These are phyloP conservation scores for Exserohilum rostratum DNA, from an alignment of 2,329 filamentous ascomycete species.

Conservation along the genomic window DNA sequence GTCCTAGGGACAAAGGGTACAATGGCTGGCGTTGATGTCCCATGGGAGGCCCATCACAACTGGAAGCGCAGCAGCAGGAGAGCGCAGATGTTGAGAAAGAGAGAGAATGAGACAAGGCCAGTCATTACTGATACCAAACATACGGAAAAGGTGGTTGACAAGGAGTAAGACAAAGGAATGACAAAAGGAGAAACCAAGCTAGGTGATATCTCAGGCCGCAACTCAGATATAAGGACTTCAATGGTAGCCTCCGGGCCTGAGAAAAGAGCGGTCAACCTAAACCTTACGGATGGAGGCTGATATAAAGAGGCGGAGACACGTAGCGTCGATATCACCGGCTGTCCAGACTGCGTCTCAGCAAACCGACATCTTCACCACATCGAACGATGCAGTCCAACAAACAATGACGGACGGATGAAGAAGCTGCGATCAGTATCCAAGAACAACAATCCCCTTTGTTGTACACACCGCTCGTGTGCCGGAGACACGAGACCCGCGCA, in stretches of 20 bases:
- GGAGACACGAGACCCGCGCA: too few relatives aligned
- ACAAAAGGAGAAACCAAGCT: neutral
- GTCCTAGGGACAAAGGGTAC: neutral
- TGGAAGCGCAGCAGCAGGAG: neutral
- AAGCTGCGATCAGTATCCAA: neutral
- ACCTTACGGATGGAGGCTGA: too few relatives aligned
- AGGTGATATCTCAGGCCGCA: neutral
- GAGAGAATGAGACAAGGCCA: neutral
- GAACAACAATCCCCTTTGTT: neutral
- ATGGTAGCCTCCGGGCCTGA: too few relatives aligned
- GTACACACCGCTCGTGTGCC: neutral
- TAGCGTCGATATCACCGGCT: too few relatives aligned
- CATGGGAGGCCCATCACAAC: too few relatives aligned
- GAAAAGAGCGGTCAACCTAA: too few relatives aligned
- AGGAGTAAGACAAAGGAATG: neutral
- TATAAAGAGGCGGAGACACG: too few relatives aligned
- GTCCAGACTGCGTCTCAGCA: neutral
- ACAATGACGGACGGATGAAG: neutral
- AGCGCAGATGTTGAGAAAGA: neutral
- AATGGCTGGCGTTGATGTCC: neutral
- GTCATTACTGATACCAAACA: neutral
- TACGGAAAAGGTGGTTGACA: neutral
- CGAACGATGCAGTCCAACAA: neutral
- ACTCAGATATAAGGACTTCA: neutral
- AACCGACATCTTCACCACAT: neutral